These are phyloP conservation scores for Flaveria trinervia DNA, from an alignment of 129 eudicot species.

Conservation along the genomic window DNA sequence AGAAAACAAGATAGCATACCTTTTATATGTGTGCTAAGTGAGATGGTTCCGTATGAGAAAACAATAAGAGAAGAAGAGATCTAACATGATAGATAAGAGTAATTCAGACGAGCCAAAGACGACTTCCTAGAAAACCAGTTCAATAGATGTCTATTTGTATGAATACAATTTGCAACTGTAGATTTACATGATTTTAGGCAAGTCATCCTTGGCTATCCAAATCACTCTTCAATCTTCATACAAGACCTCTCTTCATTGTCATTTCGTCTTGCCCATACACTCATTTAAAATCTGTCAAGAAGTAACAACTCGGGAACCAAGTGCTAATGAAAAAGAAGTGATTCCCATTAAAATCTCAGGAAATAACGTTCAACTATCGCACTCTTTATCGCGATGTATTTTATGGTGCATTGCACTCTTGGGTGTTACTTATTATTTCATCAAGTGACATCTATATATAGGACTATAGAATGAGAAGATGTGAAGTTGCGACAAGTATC, in stretches of 20 bases:
- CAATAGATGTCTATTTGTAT: constrained; percentile 6
- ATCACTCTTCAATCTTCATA: constrained; percentile 50
- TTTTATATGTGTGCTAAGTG: neutral
- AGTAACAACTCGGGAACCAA: neutral
- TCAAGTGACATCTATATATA: constrained; percentile 30
- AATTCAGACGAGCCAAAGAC: constrained; percentile 40
- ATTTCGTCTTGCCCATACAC: constrained; percentile 1
- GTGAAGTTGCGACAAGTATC: constrained; percentile 33
- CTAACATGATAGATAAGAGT: constrained; percentile 58
- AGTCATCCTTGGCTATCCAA: constrained; percentile 83
- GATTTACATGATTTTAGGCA: constrained; percentile 54
- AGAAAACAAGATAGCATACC: neutral
- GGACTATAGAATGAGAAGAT: constrained; percentile 1
- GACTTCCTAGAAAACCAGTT: constrained; percentile 44
- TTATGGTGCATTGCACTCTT: constrained; percentile 16
- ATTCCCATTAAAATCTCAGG: too few relatives aligned
- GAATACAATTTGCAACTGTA: neutral
- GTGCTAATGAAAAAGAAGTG: neutral
- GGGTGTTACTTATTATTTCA: constrained; percentile 12
- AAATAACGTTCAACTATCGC: too few relatives aligned
- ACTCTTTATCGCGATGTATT: neutral
- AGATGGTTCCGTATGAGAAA: neutral
- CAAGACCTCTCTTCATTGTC: constrained; percentile 47
- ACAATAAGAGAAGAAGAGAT: constrained; percentile 42
- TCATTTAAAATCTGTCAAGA: neutral